These are phyloP conservation scores for Pythium angustatum DNA, from an alignment of 352 stramenopile genomes.

Conservation along the genomic window DNA sequence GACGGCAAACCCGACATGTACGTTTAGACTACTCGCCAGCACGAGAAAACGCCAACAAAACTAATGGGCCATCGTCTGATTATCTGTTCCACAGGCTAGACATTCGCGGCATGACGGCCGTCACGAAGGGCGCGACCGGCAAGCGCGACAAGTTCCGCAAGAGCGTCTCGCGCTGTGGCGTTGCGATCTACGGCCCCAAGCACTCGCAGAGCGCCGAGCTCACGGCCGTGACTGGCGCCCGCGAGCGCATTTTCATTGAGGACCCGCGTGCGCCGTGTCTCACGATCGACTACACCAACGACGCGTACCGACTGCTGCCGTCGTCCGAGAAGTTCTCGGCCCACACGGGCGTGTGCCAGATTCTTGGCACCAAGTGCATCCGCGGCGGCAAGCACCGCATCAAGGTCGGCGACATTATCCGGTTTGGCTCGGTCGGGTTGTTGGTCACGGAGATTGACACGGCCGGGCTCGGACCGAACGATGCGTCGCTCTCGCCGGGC, in stretches of 20 bases:
- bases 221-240: slow-evolving; percentile 32
- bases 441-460: slow-evolving; percentile 87
- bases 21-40: too few relatives aligned
- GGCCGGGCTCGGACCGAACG: slow-evolving; percentile 59
- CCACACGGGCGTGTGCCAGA: slow-evolving; percentile 86
- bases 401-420: slow-evolving; percentile 83
- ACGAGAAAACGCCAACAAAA: neutral
- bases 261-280: slow-evolving; percentile 80
- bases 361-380: slow-evolving; percentile 86
- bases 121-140: slow-evolving; percentile 80
- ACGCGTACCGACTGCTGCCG: slow-evolving; percentile 81
- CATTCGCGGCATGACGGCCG: slow-evolving; percentile 85
- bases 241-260: slow-evolving; percentile 88
- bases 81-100: slow-evolving; percentile 53
- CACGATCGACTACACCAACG: slow-evolving; percentile 87
- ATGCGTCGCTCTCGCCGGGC: slow-evolving; percentile 66
- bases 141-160: slow-evolving; percentile 90
- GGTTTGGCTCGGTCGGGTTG: slow-evolving; percentile 79
- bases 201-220: slow-evolving; percentile 59
- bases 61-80: too few relatives aligned
- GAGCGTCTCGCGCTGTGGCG: slow-evolving; percentile 80
- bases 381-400: slow-evolving; percentile 82
- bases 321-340: slow-evolving; percentile 87
- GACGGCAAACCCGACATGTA: slow-evolving; percentile 89
- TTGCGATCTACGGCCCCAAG: slow-evolving; percentile 87